Percentiles rank a stretch among this genome's conserved stretches.
Evolutionary conservation across 257 asterid species (phyloP).

Genomic region (Lycium barbarum): DNA sequence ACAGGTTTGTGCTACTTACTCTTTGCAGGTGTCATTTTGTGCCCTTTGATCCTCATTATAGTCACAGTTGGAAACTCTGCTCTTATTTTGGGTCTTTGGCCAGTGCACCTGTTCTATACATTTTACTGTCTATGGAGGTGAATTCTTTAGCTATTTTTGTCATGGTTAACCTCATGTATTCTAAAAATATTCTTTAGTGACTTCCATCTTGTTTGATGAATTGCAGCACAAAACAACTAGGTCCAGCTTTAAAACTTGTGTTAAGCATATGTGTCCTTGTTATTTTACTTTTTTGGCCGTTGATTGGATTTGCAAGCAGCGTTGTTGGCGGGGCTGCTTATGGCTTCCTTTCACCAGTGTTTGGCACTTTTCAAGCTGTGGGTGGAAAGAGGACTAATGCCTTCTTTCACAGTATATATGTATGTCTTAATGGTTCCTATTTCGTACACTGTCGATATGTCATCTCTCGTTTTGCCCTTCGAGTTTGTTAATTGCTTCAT

Average conservation of each 20-base stretch:
- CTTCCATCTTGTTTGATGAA: conserved; percentile 21
- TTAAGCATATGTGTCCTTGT: conserved; percentile 53
- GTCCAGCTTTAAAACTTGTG: conserved; percentile 73
- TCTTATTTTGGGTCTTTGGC: conserved; percentile 79
- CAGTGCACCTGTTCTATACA: conserved; percentile 71
- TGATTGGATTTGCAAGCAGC: conserved; percentile 58
- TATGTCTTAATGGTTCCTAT: conserved; percentile 42
- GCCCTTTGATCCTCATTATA: conserved; percentile 69
- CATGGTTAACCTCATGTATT: background rate
- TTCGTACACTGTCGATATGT: background rate
- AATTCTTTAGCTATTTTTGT: conserved; percentile 27
- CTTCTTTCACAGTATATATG: conserved; percentile 75
- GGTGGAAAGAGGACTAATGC: conserved; percentile 70
- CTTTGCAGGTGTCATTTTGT: conserved; percentile 71
- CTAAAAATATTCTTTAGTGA: conserved; percentile 24
- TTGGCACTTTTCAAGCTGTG: conserved; percentile 86
- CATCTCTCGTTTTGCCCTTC: conserved; percentile 26
- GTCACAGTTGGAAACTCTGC: conserved; percentile 62
- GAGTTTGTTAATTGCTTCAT: conserved; percentile 19
- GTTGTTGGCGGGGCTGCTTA: conserved; percentile 76
- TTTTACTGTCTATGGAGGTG: conserved; percentile 80
- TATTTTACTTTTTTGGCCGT: conserved; percentile 63
- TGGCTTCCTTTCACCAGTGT: conserved; percentile 80
- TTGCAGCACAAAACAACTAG: conserved; percentile 78
- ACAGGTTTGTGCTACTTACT: background rate